Evolutionary conservation across 2,329 filamentous ascomycete genomes (phyloP), one percentile per base, ranked within the genome.

Genomic region (Hortaea werneckii): DNA sequence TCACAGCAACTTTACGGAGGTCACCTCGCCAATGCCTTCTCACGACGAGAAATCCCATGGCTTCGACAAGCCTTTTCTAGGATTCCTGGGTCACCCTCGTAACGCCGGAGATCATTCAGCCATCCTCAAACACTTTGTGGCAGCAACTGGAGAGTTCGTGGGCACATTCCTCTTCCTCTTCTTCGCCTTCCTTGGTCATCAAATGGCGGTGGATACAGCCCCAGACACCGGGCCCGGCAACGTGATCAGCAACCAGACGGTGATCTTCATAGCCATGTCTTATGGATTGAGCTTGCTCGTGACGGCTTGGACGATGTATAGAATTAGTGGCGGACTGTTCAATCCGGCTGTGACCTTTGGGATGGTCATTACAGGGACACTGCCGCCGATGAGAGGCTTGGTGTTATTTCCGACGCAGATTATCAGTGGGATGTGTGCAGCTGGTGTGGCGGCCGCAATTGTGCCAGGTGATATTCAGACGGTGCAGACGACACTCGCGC

Each of bases 151-250:
- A 9, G 9, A 9, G 4, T n/a, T 35, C 38, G 54, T 62, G 5
- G 61, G 61, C 5, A 64, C 61, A 5, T 60, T 59, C 41, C 50
- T 61, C 48, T 64, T 62, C 50, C 56, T 64, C 29, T 61, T 57
- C 50, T 54, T 62, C 32, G 61, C 58, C 13, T 60, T 62, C 45
- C 47, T 57, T 1, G 52, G 58, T 20, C 57, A 58, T 26, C 42
- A 47, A 6, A 57, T 60, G 47, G 44, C 59, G 3, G 52, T 56
- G 9, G 42, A 52, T 1, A 54, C 54, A 37, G 48, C 55, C 4
- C 42, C 46, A 10, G 46, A 52, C 0, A 44, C 40, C 10, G 54
- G 46, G 6, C 48, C 53, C 0, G 53, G 52, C n/a, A 50, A 50
- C 9, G 44, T 40, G 12, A 50, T 50, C 28, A 52, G 50, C 34